Conservation (phyloP, 495 filamentous ascomycete species). For the Evernia prunastri region DNA sequence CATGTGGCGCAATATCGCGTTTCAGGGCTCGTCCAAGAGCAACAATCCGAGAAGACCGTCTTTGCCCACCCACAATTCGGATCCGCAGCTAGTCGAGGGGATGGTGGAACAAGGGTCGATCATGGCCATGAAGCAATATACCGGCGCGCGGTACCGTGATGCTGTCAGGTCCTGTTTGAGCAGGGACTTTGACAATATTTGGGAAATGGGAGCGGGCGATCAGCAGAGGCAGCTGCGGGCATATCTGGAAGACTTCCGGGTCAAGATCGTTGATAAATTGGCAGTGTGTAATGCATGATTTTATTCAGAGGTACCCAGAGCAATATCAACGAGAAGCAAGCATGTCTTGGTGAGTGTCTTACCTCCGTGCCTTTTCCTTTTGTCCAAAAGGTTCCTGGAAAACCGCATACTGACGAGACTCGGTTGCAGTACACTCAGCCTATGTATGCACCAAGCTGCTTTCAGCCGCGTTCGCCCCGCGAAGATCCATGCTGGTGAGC, state of each 20-base stretch:
- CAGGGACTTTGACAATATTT: slow-evolving; percentile 27
- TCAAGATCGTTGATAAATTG: slow-evolving; percentile 19
- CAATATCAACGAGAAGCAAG: no score
- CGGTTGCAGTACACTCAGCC: background rate
- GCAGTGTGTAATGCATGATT: slow-evolving; percentile 23
- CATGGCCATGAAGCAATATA: slow-evolving; percentile 24
- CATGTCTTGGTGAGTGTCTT: no score
- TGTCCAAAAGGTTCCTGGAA: background rate
- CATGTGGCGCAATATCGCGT: slow-evolving; percentile 26
- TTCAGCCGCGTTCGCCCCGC: background rate
- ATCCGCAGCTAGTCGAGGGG: slow-evolving; percentile 30
- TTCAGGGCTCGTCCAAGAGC: slow-evolving; percentile 7
- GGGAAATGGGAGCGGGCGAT: slow-evolving; percentile 20
- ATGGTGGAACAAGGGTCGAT: slow-evolving; percentile 32
- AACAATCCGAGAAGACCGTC: slow-evolving; percentile 11
- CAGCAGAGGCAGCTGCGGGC: slow-evolving; percentile 15
- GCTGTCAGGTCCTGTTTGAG: slow-evolving; percentile 24
- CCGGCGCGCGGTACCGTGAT: slow-evolving; percentile 19
- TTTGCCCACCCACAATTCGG: slow-evolving; percentile 18
- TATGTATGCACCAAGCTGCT: background rate
- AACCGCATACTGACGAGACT: background rate
- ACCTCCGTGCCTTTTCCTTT: background rate
- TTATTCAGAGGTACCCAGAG: background rate
- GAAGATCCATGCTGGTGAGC: background rate
- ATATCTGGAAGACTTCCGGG: slow-evolving; percentile 19